phyloP scores from a whole-genome alignment of 495 filamentous ascomycete genomes.

The Podospora didyma region DNA sequence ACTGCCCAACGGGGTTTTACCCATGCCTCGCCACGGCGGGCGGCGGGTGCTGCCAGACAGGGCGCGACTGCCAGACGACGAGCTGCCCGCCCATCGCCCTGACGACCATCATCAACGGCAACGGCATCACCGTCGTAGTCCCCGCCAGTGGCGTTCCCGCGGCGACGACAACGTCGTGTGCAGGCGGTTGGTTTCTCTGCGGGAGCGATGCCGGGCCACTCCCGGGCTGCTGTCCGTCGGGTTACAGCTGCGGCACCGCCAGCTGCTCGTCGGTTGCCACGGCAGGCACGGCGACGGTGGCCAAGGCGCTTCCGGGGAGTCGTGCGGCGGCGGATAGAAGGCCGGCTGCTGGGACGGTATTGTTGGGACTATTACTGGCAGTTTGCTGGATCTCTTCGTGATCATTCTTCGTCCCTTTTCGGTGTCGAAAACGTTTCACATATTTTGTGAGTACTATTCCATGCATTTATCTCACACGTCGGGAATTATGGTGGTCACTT shows the following conservation, averaged over 20 bases:
- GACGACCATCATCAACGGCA: constrained; percentile 57
- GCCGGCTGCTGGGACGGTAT: neutral
- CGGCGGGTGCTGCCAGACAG: constrained; percentile 67
- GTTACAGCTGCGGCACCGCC: constrained; percentile 64
- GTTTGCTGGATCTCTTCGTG: neutral
- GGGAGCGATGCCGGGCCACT: constrained; percentile 45
- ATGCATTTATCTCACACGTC: no score
- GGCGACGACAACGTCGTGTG: constrained; percentile 49
- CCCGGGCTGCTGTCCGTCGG: constrained; percentile 76
- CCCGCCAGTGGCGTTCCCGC: constrained; percentile 43
- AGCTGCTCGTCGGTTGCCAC: constrained; percentile 52
- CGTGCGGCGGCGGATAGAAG: neutral
- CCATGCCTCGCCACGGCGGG: constrained; percentile 47
- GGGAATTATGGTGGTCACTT: neutral
- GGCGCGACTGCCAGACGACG: constrained; percentile 66
- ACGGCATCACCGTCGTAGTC: constrained; percentile 65
- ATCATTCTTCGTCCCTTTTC: neutral
- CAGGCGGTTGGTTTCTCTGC: constrained; percentile 75
- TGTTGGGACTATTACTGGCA: neutral
- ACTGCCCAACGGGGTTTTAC: constrained; percentile 57
- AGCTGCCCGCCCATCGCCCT: constrained; percentile 50
- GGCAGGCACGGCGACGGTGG: constrained; percentile 50
- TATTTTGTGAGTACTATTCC: no score
- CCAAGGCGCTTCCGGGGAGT: constrained; percentile 50
- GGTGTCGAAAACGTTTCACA: no score